These are phyloP conservation scores for Cinnamomum chago DNA, from an alignment of 164 flowering plant genomes.

Conservation along the genomic window DNA sequence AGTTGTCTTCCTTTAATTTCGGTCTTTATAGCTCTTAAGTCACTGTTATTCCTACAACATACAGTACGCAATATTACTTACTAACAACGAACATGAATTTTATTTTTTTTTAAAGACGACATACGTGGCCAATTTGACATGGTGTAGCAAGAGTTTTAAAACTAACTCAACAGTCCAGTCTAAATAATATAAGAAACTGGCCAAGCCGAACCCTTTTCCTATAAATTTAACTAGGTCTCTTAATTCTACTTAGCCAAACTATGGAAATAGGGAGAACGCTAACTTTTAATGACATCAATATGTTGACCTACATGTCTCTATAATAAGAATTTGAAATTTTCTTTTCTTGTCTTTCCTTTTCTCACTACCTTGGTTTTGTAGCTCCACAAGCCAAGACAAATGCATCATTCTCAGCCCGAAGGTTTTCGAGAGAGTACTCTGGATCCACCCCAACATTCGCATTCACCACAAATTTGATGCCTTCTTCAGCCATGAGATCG, in stretches of 20 bases:
- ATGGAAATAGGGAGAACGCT: neutral
- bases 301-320: neutral
- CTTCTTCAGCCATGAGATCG: conserved; percentile 87
- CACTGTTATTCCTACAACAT: neutral
- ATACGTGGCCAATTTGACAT: no score
- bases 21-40: neutral
- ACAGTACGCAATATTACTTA: neutral
- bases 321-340: no score
- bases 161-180: no score
- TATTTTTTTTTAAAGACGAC: no score
- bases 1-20: neutral
- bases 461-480: conserved; percentile 86
- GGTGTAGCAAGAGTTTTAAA: no score
- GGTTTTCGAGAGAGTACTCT: conserved; percentile 57
- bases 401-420: conserved; percentile 76
- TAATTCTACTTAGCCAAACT: neutral
- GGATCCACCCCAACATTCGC: conserved; percentile 84
- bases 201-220: neutral
- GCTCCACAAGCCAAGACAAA: conserved; percentile 87
- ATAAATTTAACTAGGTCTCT: neutral
- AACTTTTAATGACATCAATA: neutral
- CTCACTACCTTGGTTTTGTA: conserved; percentile 81
- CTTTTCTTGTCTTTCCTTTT: neutral
- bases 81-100: neutral
- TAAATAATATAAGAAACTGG: neutral